These are phyloP conservation scores for Globisporangium splendens DNA, from an alignment of 352 stramenopile species.

Conservation along the genomic window DNA sequence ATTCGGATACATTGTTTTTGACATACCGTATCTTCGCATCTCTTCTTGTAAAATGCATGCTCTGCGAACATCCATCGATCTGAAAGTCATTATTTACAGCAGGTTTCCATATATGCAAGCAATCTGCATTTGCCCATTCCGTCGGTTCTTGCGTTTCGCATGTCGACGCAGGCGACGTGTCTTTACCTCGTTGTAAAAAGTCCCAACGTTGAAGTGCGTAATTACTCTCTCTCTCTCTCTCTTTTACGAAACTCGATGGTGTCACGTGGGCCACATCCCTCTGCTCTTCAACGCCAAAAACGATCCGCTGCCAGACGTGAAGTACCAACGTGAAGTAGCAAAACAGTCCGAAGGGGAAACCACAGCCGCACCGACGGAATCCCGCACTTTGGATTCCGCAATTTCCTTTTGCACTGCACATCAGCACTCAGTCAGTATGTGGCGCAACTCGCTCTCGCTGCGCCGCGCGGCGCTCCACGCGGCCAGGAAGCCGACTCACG, in stretches of 20 bases:
- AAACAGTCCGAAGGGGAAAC: background rate
- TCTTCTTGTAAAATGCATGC: too few species aligned
- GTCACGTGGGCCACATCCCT: background rate
- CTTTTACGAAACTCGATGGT: background rate
- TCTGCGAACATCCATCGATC: too few species aligned
- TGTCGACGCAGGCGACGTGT: constrained; percentile 8
- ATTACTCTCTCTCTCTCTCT: background rate
- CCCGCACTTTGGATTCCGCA: constrained; percentile 1
- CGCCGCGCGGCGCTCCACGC: constrained; percentile 1
- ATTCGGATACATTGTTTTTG: too few species aligned
- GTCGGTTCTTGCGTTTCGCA: background rate
- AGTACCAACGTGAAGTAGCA: too few species aligned
- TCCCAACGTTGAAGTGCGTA: constrained; percentile 6
- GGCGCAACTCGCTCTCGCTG: constrained; percentile 12
- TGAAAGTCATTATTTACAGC: too few species aligned
- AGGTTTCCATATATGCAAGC: too few species aligned
- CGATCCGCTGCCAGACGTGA: constrained; percentile 5
- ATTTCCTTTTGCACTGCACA: background rate
- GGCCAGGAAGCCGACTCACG: constrained; percentile 9
- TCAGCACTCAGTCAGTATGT: background rate
- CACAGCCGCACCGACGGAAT: constrained; percentile 7
- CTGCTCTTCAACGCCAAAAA: background rate
- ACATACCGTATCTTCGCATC: background rate
- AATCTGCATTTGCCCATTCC: too few species aligned
- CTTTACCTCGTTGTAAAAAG: constrained; percentile 8